A percentile compares a stretch with the other conserved stretches of the same genome.
Evolutionary conservation across 192 early-diverging fungal species (phyloP).

Genomic region (Rhizophagus clarus): DNA sequence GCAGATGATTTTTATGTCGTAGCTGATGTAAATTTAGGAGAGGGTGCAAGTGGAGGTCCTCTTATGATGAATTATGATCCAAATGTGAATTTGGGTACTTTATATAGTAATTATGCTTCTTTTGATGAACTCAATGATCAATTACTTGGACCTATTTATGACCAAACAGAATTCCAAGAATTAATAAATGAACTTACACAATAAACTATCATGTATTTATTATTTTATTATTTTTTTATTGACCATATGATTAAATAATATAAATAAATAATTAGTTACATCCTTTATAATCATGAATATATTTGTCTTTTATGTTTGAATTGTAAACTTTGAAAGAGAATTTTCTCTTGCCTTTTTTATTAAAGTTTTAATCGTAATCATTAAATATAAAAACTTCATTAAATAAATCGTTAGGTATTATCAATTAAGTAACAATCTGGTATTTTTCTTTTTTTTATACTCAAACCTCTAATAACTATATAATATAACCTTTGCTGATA

Average conservation of each 20-base stretch:
- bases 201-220: slow-evolving; percentile 15
- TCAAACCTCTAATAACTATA: too few species aligned
- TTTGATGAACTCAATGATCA: slow-evolving; percentile 1
- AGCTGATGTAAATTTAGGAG: background rate
- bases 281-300: too few species aligned
- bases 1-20: background rate
- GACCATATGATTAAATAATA: background rate
- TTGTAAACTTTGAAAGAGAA: too few species aligned
- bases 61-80: background rate
- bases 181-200: background rate
- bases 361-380: too few species aligned
- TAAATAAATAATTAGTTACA: background rate
- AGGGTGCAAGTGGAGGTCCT: slow-evolving; percentile 2
- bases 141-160: slow-evolving; percentile 1
- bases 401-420: too few species aligned
- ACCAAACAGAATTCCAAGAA: background rate
- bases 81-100: background rate
- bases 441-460: too few species aligned
- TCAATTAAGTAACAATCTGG: too few species aligned
- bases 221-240: slow-evolving; percentile 4
- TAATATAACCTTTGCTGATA: too few species aligned
- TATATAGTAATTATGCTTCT: slow-evolving; percentile 11
- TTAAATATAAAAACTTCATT: too few species aligned
- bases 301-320: too few species aligned
- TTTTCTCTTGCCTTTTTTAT: too few species aligned